phyloP scores from a whole-genome alignment of 78 protist species.

The Dictyostelium capitatum region DNA sequence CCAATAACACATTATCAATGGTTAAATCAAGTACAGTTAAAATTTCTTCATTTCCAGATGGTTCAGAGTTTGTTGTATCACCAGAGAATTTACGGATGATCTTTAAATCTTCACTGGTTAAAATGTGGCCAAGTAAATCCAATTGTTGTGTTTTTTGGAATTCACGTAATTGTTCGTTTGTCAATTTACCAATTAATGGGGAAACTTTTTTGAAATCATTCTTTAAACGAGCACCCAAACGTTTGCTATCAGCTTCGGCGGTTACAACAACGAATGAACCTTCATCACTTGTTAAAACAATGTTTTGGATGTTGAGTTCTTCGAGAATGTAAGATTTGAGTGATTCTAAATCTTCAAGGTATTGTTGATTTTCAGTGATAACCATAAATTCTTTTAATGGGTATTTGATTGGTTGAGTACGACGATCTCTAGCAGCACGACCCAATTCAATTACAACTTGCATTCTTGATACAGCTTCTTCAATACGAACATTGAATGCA shows the following conservation, averaged over 20 bases:
- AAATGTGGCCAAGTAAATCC: slow-evolving; percentile 36
- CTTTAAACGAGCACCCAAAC: slow-evolving; percentile 80
- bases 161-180: slow-evolving; percentile 68
- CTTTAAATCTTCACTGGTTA: slow-evolving; percentile 74
- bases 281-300: slow-evolving; percentile 69
- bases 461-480: slow-evolving; percentile 87
- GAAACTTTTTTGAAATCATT: slow-evolving; percentile 34
- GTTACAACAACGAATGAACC: slow-evolving; percentile 54
- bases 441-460: slow-evolving; percentile 92
- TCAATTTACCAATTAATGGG: slow-evolving; percentile 31
- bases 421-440: slow-evolving; percentile 92
- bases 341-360: slow-evolving; percentile 58
- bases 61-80: slow-evolving; percentile 38
- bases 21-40: slow-evolving; percentile 85
- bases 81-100: slow-evolving; percentile 60
- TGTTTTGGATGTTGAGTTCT: slow-evolving; percentile 79
- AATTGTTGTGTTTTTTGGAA: slow-evolving; percentile 75
- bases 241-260: slow-evolving; percentile 79
- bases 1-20: slow-evolving; percentile 53
- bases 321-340: slow-evolving; percentile 83
- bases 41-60: slow-evolving; percentile 78
- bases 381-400: slow-evolving; percentile 79
- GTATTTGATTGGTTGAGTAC: slow-evolving; percentile 84
- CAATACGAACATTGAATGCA: slow-evolving; percentile 86
- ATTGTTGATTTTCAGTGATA: slow-evolving; percentile 57